phyloP scores from a whole-genome alignment of 495 filamentous ascomycete genomes.

The Lasiosphaeria miniovina region DNA sequence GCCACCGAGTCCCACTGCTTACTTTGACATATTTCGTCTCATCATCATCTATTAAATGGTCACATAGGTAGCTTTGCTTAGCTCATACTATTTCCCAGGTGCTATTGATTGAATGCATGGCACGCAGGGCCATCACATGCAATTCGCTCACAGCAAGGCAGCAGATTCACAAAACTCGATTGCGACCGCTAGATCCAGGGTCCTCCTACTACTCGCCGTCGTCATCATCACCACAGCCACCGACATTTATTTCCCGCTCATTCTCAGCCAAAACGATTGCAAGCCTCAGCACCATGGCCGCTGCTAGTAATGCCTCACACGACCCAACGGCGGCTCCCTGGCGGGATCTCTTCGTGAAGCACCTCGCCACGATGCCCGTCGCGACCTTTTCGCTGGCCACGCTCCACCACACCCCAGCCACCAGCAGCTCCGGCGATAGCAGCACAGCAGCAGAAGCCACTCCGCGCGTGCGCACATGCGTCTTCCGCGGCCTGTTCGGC shows the following conservation, averaged over 20 bases:
- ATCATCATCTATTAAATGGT: too few species aligned
- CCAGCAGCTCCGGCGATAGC: constrained; percentile 12
- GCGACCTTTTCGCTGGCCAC: constrained; percentile 73
- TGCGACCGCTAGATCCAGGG: too few species aligned
- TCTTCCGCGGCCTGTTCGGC: constrained; percentile 83
- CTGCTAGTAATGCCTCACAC: not conserved
- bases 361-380: constrained; percentile 57
- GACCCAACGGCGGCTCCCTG: constrained; percentile 49
- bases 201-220: too few species aligned
- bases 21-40: too few species aligned
- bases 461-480: constrained; percentile 49
- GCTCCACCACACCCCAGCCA: constrained; percentile 42
- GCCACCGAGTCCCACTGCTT: too few species aligned
- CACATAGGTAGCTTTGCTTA: too few species aligned
- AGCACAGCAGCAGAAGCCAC: not conserved
- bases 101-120: too few species aligned
- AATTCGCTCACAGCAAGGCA: too few species aligned
- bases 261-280: constrained; percentile 7
- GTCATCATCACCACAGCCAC: too few species aligned
- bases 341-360: constrained; percentile 62
- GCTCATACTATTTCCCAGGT: too few species aligned
- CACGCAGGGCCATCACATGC: too few species aligned
- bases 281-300: constrained; percentile 1
- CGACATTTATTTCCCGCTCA: constrained; percentile 7
- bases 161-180: too few species aligned